phyloP scores from a whole-genome alignment of 78 protist species.

The Guillardia theta region DNA sequence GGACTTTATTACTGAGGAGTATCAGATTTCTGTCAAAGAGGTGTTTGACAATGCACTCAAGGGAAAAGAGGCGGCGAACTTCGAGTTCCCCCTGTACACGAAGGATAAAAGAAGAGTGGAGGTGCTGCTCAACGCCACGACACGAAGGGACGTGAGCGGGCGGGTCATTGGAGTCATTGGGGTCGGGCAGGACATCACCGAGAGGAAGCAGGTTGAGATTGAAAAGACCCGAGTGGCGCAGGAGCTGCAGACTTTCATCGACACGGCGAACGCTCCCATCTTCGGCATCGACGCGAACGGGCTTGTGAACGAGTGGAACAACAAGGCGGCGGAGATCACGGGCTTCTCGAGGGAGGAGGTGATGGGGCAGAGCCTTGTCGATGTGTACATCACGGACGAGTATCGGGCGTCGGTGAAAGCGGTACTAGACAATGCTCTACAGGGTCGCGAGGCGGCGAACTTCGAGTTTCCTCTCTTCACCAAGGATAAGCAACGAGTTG shows the following conservation, averaged over 20 bases:
- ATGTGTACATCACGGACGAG: slow-evolving; percentile 16
- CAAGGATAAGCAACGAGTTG: not conserved
- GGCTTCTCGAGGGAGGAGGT: not conserved
- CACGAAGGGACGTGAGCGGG: not conserved
- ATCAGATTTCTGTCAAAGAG: not conserved
- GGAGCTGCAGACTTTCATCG: slow-evolving; percentile 43
- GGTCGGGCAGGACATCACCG: not conserved
- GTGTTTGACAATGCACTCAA: not conserved
- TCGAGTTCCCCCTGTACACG: slow-evolving; percentile 1
- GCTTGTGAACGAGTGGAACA: slow-evolving; percentile 2
- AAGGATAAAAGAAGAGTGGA: not conserved
- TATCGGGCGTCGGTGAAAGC: not conserved
- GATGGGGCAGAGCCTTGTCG: not conserved
- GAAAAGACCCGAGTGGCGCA: slow-evolving; percentile 15
- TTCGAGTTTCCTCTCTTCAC: slow-evolving; percentile 21
- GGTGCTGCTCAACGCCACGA: slow-evolving; percentile 33
- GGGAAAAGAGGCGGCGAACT: not conserved
- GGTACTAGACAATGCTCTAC: not conserved
- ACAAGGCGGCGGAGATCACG: not conserved
- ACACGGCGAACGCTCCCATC: slow-evolving; percentile 24
- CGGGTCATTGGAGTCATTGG: not conserved
- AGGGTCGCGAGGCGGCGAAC: not conserved
- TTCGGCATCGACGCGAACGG: not conserved
- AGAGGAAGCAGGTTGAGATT: not conserved
- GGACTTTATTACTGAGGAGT: not conserved